Evolutionary conservation across 495 filamentous ascomycete genomes (phyloP).

Genomic region (Penicillium odoratum): DNA sequence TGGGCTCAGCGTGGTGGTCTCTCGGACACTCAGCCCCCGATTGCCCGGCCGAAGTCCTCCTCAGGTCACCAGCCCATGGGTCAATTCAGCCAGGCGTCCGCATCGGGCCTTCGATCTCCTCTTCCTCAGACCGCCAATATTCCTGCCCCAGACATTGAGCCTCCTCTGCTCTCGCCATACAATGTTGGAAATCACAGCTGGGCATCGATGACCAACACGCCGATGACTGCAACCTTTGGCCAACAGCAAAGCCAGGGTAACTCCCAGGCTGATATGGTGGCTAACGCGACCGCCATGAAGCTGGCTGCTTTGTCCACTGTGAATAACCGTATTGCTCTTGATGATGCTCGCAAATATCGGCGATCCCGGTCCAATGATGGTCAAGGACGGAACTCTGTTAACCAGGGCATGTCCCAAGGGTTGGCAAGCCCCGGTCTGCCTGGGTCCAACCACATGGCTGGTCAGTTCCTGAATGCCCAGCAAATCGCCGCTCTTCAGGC

Average conservation of each 20-base stretch:
- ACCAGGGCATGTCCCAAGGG: conserved; percentile 52
- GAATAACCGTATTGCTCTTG: conserved; percentile 95
- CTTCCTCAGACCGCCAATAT: conserved; percentile 82
- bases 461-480: conserved; percentile 81
- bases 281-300: conserved; percentile 99
- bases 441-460: conserved; percentile 64
- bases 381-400: conserved; percentile 50
- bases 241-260: conserved; percentile 45
- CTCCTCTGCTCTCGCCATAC: conserved; percentile 90
- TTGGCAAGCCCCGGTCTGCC: conserved; percentile 54
- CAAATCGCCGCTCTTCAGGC: conserved; percentile 84
- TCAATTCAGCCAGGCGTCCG: conserved; percentile 86
- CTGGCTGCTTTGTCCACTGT: conserved; percentile 94
- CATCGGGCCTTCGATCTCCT: conserved; percentile 79
- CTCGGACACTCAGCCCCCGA: conserved; percentile 55
- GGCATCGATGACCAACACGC: conserved; percentile 98
- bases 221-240: conserved; percentile 86
- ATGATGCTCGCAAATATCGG: conserved; percentile 93
- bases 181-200: conserved; percentile 83
- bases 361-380: conserved; percentile 88
- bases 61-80: conserved; percentile 92
- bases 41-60: conserved; percentile 83
- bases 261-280: conserved; percentile 94
- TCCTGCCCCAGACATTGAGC: conserved; percentile 72
- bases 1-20: conserved; percentile 62